These are phyloP conservation scores for Talaromyces pinophilus DNA, from an alignment of 2,329 filamentous ascomycete species.

Conservation along the genomic window DNA sequence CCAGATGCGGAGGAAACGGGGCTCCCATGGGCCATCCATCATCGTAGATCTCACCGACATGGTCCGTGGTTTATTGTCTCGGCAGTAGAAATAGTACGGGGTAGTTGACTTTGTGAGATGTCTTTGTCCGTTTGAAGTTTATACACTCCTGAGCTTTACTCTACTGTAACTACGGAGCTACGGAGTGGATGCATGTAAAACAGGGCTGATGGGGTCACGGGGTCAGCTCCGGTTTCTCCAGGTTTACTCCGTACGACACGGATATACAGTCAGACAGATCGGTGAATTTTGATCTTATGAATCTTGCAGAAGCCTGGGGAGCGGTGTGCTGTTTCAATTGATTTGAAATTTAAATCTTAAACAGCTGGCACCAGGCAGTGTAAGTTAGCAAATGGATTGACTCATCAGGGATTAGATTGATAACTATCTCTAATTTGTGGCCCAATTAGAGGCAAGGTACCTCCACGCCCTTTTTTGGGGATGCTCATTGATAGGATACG, in stretches of 20 bases:
- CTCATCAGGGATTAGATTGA: neutral
- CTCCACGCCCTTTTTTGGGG: conserved; percentile 1
- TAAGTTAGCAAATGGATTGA: neutral
- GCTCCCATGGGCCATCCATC: neutral
- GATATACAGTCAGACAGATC: neutral
- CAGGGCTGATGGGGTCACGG: neutral
- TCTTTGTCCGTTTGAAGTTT: neutral
- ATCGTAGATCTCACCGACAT: neutral
- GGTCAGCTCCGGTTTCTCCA: conserved; percentile 3
- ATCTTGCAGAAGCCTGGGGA: neutral
- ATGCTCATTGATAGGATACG: neutral
- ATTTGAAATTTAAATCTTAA: neutral
- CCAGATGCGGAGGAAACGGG: neutral
- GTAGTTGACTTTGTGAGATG: neutral
- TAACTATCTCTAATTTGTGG: neutral
- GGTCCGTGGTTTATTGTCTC: conserved; percentile 5
- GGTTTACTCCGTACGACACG: neutral
- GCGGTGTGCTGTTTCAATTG: neutral
- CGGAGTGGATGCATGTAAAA: neutral
- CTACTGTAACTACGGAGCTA: neutral
- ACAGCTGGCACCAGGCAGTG: too few relatives aligned
- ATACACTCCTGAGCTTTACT: neutral
- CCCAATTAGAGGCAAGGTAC: conserved; percentile 3
- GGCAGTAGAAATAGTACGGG: conserved; percentile 4
- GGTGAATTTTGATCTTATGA: neutral